Conservation (phyloP, 139 green algal species). For the Diplosphaera chodatii region DNA sequence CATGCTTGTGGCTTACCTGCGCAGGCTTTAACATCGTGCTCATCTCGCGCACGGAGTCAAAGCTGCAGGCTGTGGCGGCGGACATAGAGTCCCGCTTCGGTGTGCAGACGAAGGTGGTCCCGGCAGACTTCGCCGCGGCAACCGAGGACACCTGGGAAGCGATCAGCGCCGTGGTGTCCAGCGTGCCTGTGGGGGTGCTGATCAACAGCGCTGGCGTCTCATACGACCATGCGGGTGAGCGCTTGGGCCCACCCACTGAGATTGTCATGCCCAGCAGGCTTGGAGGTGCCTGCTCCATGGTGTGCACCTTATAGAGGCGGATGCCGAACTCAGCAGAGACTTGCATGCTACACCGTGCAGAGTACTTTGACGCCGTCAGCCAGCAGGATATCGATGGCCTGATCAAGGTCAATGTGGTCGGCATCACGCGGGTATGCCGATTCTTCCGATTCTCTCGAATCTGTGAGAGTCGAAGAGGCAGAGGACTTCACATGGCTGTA, state of each 20-base stretch:
- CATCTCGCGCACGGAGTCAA: slow-evolving; percentile 59
- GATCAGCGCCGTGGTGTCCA: slow-evolving; percentile 19
- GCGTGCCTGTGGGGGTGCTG: slow-evolving; percentile 72
- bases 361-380: slow-evolving; percentile 56
- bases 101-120: slow-evolving; percentile 39
- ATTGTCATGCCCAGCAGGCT: too few species aligned
- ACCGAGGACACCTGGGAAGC: slow-evolving; percentile 12
- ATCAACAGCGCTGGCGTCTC: slow-evolving; percentile 83
- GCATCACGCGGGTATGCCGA: slow-evolving; percentile 27
- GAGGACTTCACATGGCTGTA: too few species aligned
- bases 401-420: slow-evolving; percentile 54
- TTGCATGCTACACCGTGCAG: slow-evolving; percentile 4
- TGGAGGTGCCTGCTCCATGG: too few species aligned
- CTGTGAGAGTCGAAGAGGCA: too few species aligned
- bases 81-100: slow-evolving; percentile 41
- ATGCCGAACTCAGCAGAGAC: too few species aligned
- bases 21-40: slow-evolving; percentile 69
- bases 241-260: too few species aligned
- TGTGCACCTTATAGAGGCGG: too few species aligned
- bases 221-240: slow-evolving; percentile 65
- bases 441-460: too few species aligned
- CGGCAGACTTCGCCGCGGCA: slow-evolving; percentile 37
- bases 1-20: neutral
- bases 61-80: slow-evolving; percentile 39
- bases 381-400: slow-evolving; percentile 38